Base-by-base conservation (phyloP, 371 early-diverging fungal genomes). In the Mortierella sp. region DNA sequence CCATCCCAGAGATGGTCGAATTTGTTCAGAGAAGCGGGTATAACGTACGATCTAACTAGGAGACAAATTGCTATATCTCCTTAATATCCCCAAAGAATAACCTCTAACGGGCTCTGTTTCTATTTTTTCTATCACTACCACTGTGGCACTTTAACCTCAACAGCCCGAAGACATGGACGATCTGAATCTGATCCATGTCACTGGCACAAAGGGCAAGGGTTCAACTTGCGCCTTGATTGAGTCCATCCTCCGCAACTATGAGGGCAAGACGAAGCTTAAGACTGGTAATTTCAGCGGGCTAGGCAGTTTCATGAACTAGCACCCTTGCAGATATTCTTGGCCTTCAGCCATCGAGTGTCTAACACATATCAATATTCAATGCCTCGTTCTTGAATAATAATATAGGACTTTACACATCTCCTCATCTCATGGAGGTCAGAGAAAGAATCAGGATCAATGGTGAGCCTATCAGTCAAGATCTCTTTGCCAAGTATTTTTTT, bases 361-460 rank as follows among this genome's bases (percentile, higher is more conserved):
- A 40, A 15, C 40, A 10, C 47, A 53, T 59, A 17, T 22, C 40
- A 13, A 37, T 37, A 37, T 37, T 37, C 13, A 37, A 1, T 37
- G 40, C 40, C 13, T 37, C 22, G 5, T 26, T 40, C 34, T 12
- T 28, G 12, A 53, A 19, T 70, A 15, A 15, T 15, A 10, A 32
- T 10, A 57, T 85, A 82, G 95, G 95, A 9, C 81, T 97, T 43
- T 99, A 91, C 75, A 96, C 98, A 8, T 97, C 97, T 0, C 99
- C 99, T 22, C 99, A 98, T 76, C 75, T 98, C 71, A 88, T 94
- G 49, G 91, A 95, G 62, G 97, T 95, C 15, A 91, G 97, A 32
- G 99, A 99, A 81, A 89, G 99, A 32, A 97, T 99, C 64, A 88
- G 97, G 53, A 94, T 98, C 80, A 88, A 97, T 76, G 98, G 98